phyloP scores from a whole-genome alignment of 306 rosid species.

The Arachis stenosperma region DNA sequence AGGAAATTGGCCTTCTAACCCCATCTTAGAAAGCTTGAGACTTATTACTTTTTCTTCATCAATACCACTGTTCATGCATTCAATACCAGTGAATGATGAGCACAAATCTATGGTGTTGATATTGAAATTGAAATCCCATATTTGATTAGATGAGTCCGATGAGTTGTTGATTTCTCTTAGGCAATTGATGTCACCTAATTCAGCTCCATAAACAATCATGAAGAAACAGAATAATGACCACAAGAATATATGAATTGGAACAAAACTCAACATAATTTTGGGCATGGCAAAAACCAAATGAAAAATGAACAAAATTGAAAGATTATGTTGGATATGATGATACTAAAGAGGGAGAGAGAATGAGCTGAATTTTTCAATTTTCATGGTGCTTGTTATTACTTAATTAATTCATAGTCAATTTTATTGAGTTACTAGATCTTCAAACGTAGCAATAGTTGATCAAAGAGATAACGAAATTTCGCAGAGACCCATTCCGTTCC shows the following conservation, averaged over 20 bases:
- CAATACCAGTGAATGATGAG: conserved; percentile 32
- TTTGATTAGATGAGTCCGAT: conserved; percentile 27
- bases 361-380: background rate
- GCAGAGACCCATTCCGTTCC: conserved; percentile 6
- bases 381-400: background rate
- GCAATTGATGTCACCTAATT: conserved; percentile 31
- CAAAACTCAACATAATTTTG: background rate
- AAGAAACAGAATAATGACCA: conserved; percentile 30
- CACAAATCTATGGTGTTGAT: conserved; percentile 17
- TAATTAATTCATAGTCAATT: conserved; percentile 7
- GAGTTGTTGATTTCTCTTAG: conserved; percentile 36
- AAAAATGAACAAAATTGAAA: conserved; percentile 13
- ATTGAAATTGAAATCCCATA: conserved; percentile 30
- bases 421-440: background rate
- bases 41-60: conserved; percentile 10
- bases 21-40: conserved; percentile 26
- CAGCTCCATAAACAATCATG: background rate
- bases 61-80: conserved; percentile 12
- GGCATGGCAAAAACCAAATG: background rate
- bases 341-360: background rate
- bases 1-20: conserved; percentile 46
- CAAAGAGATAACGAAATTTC: conserved; percentile 20
- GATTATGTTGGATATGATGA: background rate
- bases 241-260: conserved; percentile 1
- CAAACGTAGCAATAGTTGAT: background rate